Conservation (phyloP, 345 rosid genomes). For the Citrus sp. region DNA sequence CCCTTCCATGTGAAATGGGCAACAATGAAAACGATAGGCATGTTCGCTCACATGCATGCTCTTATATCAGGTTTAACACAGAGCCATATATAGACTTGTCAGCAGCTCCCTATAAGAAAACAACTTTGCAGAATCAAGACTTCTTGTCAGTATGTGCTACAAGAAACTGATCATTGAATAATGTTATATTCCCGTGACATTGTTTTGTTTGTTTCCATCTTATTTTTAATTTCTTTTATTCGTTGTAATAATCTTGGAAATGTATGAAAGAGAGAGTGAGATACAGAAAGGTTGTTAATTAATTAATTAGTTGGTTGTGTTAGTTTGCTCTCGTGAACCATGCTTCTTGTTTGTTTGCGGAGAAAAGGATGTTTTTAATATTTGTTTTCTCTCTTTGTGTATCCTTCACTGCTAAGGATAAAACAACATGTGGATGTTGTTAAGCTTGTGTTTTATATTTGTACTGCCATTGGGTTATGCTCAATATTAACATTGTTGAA, state of each 20-base stretch:
- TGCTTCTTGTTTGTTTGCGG: background rate
- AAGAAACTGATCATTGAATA: no score
- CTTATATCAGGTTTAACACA: background rate
- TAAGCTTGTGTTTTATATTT: no score
- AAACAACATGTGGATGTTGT: no score
- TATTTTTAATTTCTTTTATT: background rate
- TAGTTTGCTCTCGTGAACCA: conserved; percentile 9
- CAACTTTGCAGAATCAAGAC: background rate
- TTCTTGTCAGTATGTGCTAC: no score
- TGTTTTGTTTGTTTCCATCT: background rate
- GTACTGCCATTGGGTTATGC: no score
- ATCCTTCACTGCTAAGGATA: no score
- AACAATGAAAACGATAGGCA: conserved; percentile 1
- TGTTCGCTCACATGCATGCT: conserved; percentile 6
- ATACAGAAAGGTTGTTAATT: background rate
- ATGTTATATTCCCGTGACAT: conserved; percentile 8
- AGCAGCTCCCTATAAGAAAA: background rate
- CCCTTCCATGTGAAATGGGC: conserved; percentile 8
- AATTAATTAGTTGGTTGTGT: background rate
- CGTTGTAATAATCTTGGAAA: conserved; percentile 4
- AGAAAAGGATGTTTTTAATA: no score
- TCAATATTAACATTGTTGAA: no score
- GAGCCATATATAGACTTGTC: no score
- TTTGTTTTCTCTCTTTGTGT: no score
- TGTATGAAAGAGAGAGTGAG: background rate